Percentiles rank a stretch among this genome's conserved stretches.
phyloP scores from a whole-genome alignment of 495 filamentous ascomycete genomes.

The Aspergillus cristatus region DNA sequence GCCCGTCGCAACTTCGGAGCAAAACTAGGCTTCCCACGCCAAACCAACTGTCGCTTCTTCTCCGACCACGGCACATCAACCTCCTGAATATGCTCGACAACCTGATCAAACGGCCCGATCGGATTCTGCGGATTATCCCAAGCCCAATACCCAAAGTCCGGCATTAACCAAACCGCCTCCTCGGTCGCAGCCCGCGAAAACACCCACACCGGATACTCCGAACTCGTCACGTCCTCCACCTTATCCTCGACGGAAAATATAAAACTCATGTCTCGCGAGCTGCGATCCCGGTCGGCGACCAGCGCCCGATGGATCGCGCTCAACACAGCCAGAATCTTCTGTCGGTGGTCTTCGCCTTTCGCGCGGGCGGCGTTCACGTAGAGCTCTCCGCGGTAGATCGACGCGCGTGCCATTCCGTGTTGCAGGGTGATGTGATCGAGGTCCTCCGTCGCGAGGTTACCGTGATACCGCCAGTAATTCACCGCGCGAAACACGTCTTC shows the following conservation, averaged over 20 bases:
- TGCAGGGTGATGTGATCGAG: conserved; percentile 20
- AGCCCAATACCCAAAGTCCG: conserved; percentile 71
- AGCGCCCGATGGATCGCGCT: conserved; percentile 40
- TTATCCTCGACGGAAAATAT: conserved; percentile 45
- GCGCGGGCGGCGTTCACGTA: conserved; percentile 28
- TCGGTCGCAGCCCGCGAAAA: conserved; percentile 34
- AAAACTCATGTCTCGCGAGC: conserved; percentile 53
- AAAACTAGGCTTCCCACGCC: conserved; percentile 52
- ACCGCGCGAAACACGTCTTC: conserved; percentile 32
- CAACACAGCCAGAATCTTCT: conserved; percentile 35
- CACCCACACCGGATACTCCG: conserved; percentile 45
- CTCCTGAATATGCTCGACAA: conserved; percentile 39
- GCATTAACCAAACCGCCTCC: conserved; percentile 56
- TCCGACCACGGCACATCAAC: conserved; percentile 37
- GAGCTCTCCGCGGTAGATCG: conserved; percentile 25
- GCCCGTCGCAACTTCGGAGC: conserved; percentile 37
- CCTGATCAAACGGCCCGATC: conserved; percentile 49
- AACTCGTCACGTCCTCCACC: conserved; percentile 28
- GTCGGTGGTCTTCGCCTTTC: conserved; percentile 31
- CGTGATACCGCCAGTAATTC: conserved; percentile 21
- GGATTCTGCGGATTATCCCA: conserved; percentile 54
- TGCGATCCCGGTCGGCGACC: conserved; percentile 29
- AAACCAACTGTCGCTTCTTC: conserved; percentile 49
- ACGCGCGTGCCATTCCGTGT: conserved; percentile 27
- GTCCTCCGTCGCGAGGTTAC: conserved; percentile 20